Percentiles rank a stretch among this genome's conserved stretches.
phyloP scores from a whole-genome alignment of 192 early-diverging fungal species.

The Entomortierella chlamydospora region DNA sequence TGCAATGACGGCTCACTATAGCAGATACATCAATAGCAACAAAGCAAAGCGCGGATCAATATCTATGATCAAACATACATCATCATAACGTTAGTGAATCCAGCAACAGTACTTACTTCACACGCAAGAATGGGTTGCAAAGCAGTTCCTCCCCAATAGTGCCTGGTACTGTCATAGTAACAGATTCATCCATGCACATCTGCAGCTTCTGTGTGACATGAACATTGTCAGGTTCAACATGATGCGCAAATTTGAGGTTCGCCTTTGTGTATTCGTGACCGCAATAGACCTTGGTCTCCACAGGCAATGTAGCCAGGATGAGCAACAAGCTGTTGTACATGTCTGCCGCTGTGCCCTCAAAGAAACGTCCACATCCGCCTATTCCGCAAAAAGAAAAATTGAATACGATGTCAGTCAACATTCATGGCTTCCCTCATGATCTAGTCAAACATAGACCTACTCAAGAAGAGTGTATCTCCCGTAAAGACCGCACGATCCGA shows the following conservation, averaged over 20 bases:
- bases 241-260: slow-evolving; percentile 80
- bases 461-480: slow-evolving; percentile 87
- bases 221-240: slow-evolving; percentile 84
- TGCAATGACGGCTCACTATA: slow-evolving; percentile 63
- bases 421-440: background rate
- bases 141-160: slow-evolving; percentile 89
- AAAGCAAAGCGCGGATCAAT: background rate
- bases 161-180: slow-evolving; percentile 81
- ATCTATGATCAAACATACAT: background rate
- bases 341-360: slow-evolving; percentile 88
- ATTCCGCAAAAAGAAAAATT: background rate
- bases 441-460: slow-evolving; percentile 32
- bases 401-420: background rate
- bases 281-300: slow-evolving; percentile 88
- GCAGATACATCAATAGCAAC: background rate
- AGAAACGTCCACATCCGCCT: slow-evolving; percentile 90
- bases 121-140: slow-evolving; percentile 93
- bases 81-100: too few relatives aligned
- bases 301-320: slow-evolving; percentile 75
- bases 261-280: slow-evolving; percentile 93
- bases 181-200: slow-evolving; percentile 63
- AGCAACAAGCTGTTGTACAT: slow-evolving; percentile 86
- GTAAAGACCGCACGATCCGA: slow-evolving; percentile 86
- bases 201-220: slow-evolving; percentile 72
- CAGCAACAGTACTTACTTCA: slow-evolving; percentile 58